Evolutionary conservation across 495 filamentous ascomycete species (phyloP), one percentile per base, ranked within the genome.

Genomic region (Bombardia bombarda): DNA sequence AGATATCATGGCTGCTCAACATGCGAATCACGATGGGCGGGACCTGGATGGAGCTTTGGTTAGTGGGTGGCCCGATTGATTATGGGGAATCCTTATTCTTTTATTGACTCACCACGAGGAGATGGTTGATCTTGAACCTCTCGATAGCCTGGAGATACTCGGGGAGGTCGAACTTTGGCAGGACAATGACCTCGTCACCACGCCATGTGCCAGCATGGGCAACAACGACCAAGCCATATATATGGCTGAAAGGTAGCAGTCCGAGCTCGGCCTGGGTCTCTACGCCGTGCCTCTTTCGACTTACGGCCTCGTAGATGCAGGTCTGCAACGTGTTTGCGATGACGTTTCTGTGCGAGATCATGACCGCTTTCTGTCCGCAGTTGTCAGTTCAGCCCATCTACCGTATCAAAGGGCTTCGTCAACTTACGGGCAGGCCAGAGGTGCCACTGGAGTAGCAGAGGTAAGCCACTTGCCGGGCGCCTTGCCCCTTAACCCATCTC

Each of bases 391-490:
- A 7, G 18, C 18, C 25, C 25, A 28, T 28, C 25, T 12, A 28
- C 13, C 7, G 17, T 13, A n/a, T 7, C 13, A 14, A 7, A 13
- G 7, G 19, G 7, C 12, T 10, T 18, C 37, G 17, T 10, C 8
- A 36, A 66, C 74, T 55, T 68, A 86, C 83, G 26, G 88, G 88
- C 35, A 94, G 61, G 7, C 88, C 88, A 25, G 87, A 92, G 10
- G 88, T 95, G 16, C 88, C 88, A 60, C 83, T 88, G 0, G 86
- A 92, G 60, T 90, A 94, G 69, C 88, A 94, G 20, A 95, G 68
- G 58, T 86, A 95, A 0, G 88, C 88, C 10, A 78, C 78, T 39
- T 86, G 82, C 26, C 79, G 78, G 17, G 78, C 78, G 7, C 84
- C 87, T 47, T 93, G 82, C 2, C 88, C 87, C 41, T 79, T 73